phyloP scores from a whole-genome alignment of 2,329 filamentous ascomycete genomes.

The Hirsutella rhossiliensis region DNA sequence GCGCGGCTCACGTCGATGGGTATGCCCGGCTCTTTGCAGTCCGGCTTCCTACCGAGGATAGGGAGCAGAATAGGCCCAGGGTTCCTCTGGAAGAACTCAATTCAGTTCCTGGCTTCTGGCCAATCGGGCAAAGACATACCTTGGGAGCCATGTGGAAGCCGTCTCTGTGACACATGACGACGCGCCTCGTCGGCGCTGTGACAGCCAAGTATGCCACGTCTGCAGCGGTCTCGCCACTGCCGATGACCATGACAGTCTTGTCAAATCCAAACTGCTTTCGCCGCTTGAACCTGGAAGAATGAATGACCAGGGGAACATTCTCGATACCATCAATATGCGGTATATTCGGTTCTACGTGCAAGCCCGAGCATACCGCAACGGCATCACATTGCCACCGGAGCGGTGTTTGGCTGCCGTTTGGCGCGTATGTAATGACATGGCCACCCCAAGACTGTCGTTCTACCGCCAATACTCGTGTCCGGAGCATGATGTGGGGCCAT shows the following conservation, averaged over 20 bases:
- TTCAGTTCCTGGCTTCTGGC: conserved; percentile 5
- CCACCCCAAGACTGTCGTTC: background rate
- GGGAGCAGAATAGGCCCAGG: conserved; percentile 6
- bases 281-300: conserved; percentile 29
- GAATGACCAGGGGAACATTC: conserved; percentile 21
- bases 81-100: background rate
- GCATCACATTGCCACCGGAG: conserved; percentile 25
- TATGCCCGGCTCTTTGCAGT: conserved; percentile 16
- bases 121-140: conserved; percentile 8
- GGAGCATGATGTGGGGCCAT: conserved; percentile 21
- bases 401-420: background rate
- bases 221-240: conserved; percentile 30
- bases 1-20: conserved; percentile 28
- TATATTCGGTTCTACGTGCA: conserved; percentile 25
- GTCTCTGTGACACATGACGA: conserved; percentile 28
- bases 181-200: conserved; percentile 24
- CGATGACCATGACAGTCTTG: conserved; percentile 29
- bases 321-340: conserved; percentile 24
- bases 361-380: conserved; percentile 28
- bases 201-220: conserved; percentile 29
- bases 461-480: conserved; percentile 16
- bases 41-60: conserved; percentile 5
- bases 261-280: conserved; percentile 23
- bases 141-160: conserved; percentile 29
- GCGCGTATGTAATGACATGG: background rate